These are phyloP conservation scores for Russula abietina DNA, from an alignment of 768 basidiomycete genomes.

Conservation along the genomic window DNA sequence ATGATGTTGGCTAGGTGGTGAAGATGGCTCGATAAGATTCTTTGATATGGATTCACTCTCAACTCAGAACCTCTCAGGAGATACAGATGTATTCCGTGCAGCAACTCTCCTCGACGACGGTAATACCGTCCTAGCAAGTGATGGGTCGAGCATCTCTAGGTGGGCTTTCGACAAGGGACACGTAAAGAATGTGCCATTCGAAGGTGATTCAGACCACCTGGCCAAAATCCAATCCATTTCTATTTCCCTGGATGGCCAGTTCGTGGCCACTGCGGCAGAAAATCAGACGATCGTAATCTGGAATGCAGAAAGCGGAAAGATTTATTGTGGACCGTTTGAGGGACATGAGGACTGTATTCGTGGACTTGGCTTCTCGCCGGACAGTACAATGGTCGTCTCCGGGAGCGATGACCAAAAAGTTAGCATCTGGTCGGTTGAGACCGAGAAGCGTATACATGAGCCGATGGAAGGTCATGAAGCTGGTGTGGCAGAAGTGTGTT, in stretches of 20 bases:
- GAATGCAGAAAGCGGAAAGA: conserved; percentile 16
- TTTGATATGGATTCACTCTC: conserved; percentile 20
- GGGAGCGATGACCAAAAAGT: conserved; percentile 19
- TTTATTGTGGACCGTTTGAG: conserved; percentile 15
- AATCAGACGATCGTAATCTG: conserved; percentile 16
- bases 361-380: conserved; percentile 20
- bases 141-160: neutral
- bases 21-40: conserved; percentile 9
- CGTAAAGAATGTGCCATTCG: neutral
- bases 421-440: conserved; percentile 18
- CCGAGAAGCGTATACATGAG: conserved; percentile 7
- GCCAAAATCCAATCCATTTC: conserved; percentile 11
- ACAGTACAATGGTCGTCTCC: conserved; percentile 21
- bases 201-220: conserved; percentile 5
- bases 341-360: conserved; percentile 17
- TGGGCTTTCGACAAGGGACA: neutral
- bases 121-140: conserved; percentile 2
- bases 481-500: conserved; percentile 12
- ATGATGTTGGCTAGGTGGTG: conserved; percentile 1
- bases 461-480: conserved; percentile 15
- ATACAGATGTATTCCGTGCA: conserved; percentile 8
- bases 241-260: conserved; percentile 16
- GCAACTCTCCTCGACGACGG: neutral
- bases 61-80: neutral
- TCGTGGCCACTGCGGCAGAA: conserved; percentile 9